Evolutionary conservation across 768 basidiomycete genomes (phyloP).

Genomic region (Lactifluus hygrophoroides): DNA sequence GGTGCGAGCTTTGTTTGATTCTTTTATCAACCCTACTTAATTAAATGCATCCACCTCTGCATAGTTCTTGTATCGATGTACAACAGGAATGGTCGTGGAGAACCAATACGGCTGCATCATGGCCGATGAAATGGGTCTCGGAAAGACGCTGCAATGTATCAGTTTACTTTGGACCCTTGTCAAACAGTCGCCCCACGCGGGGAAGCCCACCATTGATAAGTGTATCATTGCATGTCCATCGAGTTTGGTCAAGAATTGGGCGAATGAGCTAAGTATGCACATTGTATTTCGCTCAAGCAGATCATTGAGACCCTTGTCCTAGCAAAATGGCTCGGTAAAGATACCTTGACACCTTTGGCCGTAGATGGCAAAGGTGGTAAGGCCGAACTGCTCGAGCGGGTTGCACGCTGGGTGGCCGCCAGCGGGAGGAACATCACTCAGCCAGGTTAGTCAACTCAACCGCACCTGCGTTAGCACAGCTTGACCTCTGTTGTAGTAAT

Average conservation of each 20-base stretch:
- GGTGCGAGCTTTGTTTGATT: constrained; percentile 36
- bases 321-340: constrained; percentile 96
- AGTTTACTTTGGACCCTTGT: constrained; percentile 90
- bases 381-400: constrained; percentile 65
- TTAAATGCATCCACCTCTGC: background rate
- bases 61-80: constrained; percentile 92
- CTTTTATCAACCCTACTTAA: background rate
- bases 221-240: constrained; percentile 97
- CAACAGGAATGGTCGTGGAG: constrained; percentile 86
- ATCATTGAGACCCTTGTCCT: background rate
- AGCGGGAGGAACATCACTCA: constrained; percentile 84
- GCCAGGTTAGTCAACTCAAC: constrained; percentile 50
- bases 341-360: constrained; percentile 71
- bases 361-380: constrained; percentile 92
- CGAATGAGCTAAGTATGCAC: constrained; percentile 81
- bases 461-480: background rate
- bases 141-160: constrained; percentile 95
- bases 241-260: constrained; percentile 97
- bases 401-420: constrained; percentile 85
- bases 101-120: constrained; percentile 95
- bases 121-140: constrained; percentile 99
- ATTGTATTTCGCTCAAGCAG: background rate
- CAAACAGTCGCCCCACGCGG: constrained; percentile 86
- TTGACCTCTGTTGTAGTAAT: constrained; percentile 50
- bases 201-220: constrained; percentile 88